Base-by-base conservation (phyloP, 2,329 filamentous ascomycete species). In the Beauveria bassiana region DNA sequence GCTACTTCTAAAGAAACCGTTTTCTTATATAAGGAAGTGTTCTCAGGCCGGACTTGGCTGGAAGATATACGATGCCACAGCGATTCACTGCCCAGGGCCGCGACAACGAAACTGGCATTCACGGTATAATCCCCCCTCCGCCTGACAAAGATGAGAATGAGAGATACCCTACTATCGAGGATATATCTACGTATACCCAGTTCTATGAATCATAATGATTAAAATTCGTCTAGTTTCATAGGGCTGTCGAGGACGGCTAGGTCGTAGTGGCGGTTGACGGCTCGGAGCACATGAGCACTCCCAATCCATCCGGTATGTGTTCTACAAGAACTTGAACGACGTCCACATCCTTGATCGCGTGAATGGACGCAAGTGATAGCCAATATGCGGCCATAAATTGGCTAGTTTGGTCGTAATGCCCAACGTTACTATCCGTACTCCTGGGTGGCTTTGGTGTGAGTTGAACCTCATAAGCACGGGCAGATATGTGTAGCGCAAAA, bases 241-340 rank as follows among this genome's bases (percentile, higher is more conserved):
- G 65, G 28, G 64, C 64, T 65, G 69, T 69, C 14, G 63, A 70
- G 16, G 60, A 66, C 14, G 70, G 70, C 26, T 72, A 69, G 50
- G 47, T 72, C 38, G 64, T 71, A 2, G 69, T 71, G 3, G 63
- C 66, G 5, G 34, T 71, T 9, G 71, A 73, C 50, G 71, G 70
- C 52, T 72, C 71, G 71, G 71, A 7, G 72, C 70, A 1, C 68
- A 68, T 53, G 70, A 67, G 66, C 68, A 70, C 28, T 61, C 59
- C 16, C 70, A 72, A 57, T 51, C 50, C 14, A 71, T 73, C 38
- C 71, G 71, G 47, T 66, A 72, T 20, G 64, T 70, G 3, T 69
- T 67, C 46, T 68, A 68, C 57, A 71, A 73, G 64, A 67, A 71
- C 14, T 61, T 71, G 5, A 62, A 66, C 5, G 70, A 73, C 47